Base-by-base conservation (phyloP, 805 yeast species). In the Alloascoidea africana region DNA sequence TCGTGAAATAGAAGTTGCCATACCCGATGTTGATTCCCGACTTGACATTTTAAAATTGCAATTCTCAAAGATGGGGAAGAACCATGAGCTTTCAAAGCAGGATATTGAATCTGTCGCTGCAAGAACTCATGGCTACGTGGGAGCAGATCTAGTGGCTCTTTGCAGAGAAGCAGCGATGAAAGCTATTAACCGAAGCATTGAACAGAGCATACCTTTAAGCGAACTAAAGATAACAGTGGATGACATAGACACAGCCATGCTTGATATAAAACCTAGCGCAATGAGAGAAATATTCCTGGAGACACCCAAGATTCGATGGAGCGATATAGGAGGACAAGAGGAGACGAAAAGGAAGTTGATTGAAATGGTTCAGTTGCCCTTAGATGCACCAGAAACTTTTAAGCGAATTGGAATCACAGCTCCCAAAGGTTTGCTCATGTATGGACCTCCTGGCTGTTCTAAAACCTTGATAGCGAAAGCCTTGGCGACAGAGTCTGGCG, bases 401-500 rank as follows among this genome's bases (percentile, higher is more conserved):
- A 63, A 63, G 14, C 62, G 69, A 33, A 63, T 91, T 11, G 97
- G 97, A 0, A 77, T 91, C 3, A 63, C 71, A 33, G 86, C 97
- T 0, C 99, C 99, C 2, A 81, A 84, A 46, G 99, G 99, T 27
- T 80, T 91, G 1, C 57, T 91, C 35, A 62, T 91, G 15, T 91
- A 91, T 55, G 99, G 99, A 0, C 99, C 99, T 1, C 97, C 98
- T 0, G 98, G 98, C 13, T 89, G 97, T 60, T 87, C 96, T 6
- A 89, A 89, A 50, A 89, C 98, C 0, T 58, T 89, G 43, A 84
- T 94, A 0, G 97, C 96, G 2, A 89, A 89, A 51, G 96, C 96
- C 0, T 60, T 89, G 18, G 97, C 97, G 0, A 82, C 95, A 0
- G 98, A 89, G 57, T 80, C 96, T 1, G 96, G 96, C 0, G 68